Conservation (phyloP, 805 yeast genomes). For the Candida easanensis region DNA sequence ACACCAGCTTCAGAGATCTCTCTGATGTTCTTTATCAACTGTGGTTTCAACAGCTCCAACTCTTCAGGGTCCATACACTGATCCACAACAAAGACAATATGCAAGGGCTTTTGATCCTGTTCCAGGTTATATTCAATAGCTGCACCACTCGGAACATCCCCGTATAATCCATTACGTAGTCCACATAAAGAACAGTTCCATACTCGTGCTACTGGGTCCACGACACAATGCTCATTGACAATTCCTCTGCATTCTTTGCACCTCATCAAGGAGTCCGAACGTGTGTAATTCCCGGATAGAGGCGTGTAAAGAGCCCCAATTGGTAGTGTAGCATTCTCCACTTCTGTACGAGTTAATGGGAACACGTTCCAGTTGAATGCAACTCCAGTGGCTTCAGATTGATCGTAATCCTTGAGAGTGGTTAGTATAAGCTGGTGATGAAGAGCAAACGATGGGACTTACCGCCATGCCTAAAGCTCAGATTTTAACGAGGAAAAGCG, state of each 20-base stretch:
- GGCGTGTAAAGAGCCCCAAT: slow-evolving; percentile 92
- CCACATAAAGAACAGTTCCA: slow-evolving; percentile 86
- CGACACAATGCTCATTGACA: slow-evolving; percentile 78
- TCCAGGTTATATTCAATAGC: slow-evolving; percentile 20
- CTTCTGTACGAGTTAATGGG: slow-evolving; percentile 85
- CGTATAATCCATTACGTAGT: slow-evolving; percentile 13
- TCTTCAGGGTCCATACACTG: slow-evolving; percentile 83
- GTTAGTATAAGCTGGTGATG: not conserved
- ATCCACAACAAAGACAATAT: slow-evolving; percentile 79
- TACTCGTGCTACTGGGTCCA: slow-evolving; percentile 65
- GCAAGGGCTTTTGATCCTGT: slow-evolving; percentile 57
- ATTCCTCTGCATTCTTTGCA: slow-evolving; percentile 78
- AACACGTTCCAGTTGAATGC: slow-evolving; percentile 78
- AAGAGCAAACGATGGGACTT: not conserved
- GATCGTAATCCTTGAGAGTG: not conserved
- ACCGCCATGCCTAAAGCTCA: not conserved
- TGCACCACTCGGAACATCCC: not conserved
- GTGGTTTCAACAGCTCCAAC: slow-evolving; percentile 68
- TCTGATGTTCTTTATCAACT: slow-evolving; percentile 65
- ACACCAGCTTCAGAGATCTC: slow-evolving; percentile 74
- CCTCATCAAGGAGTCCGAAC: slow-evolving; percentile 18
- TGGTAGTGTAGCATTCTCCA: slow-evolving; percentile 86
- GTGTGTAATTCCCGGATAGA: slow-evolving; percentile 29
- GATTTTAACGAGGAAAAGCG: no score
- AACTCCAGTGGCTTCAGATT: slow-evolving; percentile 34